Evolutionary conservation across 305 asterid genomes (phyloP).

Genomic region (Fraxinus angustifolia): DNA sequence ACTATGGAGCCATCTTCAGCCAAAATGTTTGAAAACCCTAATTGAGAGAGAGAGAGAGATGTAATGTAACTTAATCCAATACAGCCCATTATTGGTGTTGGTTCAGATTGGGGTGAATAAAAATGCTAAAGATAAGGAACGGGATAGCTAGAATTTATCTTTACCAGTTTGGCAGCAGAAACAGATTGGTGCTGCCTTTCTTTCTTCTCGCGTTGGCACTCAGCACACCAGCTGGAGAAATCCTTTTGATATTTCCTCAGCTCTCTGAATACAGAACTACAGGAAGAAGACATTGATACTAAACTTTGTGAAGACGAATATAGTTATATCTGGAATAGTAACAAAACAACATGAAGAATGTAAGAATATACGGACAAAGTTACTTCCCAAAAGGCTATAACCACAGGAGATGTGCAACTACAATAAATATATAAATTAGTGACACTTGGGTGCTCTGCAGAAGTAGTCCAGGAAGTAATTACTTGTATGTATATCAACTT

Average conservation of each 20-base stretch:
- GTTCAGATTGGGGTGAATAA: neutral
- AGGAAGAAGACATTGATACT: slow-evolving; percentile 15
- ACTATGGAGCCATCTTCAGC: neutral
- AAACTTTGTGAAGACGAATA: neutral
- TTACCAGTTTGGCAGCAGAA: slow-evolving; percentile 70
- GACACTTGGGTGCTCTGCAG: neutral
- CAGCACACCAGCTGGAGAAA: slow-evolving; percentile 84
- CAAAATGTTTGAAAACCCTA: neutral
- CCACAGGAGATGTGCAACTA: neutral
- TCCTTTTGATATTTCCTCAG: slow-evolving; percentile 81
- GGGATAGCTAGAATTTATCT: neutral
- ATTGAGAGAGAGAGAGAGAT: neutral
- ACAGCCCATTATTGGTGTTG: neutral
- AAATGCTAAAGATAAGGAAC: neutral
- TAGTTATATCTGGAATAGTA: neutral
- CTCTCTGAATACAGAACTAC: slow-evolving; percentile 90
- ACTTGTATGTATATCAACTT: neutral
- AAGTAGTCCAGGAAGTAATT: neutral
- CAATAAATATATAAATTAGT: neutral
- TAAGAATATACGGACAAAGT: neutral
- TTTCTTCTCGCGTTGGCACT: slow-evolving; percentile 80
- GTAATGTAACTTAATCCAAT: neutral
- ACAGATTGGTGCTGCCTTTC: slow-evolving; percentile 67
- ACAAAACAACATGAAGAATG: neutral
- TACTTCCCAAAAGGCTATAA: neutral